These are phyloP conservation scores for Lepraria neglecta DNA, from an alignment of 495 filamentous ascomycete species.

Conservation along the genomic window DNA sequence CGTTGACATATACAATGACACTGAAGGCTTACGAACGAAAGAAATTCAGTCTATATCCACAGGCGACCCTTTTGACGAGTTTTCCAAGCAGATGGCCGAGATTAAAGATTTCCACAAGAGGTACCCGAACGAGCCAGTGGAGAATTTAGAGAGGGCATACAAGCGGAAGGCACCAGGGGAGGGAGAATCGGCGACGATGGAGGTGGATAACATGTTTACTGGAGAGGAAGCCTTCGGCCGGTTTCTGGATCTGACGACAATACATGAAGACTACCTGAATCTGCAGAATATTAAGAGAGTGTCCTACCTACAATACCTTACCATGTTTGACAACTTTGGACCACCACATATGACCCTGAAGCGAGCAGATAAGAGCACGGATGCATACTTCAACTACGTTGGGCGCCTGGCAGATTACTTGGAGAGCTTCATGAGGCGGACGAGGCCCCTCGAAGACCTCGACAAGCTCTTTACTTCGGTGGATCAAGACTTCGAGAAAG, in stretches of 20 bases:
- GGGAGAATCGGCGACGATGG: constrained; percentile 53
- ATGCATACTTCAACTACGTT: constrained; percentile 86
- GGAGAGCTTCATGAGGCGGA: constrained; percentile 77
- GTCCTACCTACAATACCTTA: constrained; percentile 85
- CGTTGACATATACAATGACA: constrained; percentile 78
- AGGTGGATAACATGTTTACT: constrained; percentile 87
- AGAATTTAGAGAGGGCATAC: constrained; percentile 91
- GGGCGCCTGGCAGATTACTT: constrained; percentile 73
- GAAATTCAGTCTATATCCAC: constrained; percentile 80
- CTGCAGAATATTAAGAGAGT: constrained; percentile 67
- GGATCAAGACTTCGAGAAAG: constrained; percentile 73
- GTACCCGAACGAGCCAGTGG: constrained; percentile 90
- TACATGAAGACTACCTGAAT: constrained; percentile 86
- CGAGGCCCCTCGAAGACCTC: constrained; percentile 73
- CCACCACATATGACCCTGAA: constrained; percentile 65
- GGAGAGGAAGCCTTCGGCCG: constrained; percentile 90
- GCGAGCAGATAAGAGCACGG: constrained; percentile 73
- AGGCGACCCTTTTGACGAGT: constrained; percentile 86
- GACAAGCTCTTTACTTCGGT: constrained; percentile 68
- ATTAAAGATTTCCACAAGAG: constrained; percentile 83
- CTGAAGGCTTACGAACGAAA: constrained; percentile 57
- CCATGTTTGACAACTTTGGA: constrained; percentile 78
- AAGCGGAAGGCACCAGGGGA: constrained; percentile 62
- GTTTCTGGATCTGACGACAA: constrained; percentile 76
- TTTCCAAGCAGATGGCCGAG: constrained; percentile 73